Conservation (phyloP, 2,329 filamentous ascomycete genomes). For the Alternaria sp. region DNA sequence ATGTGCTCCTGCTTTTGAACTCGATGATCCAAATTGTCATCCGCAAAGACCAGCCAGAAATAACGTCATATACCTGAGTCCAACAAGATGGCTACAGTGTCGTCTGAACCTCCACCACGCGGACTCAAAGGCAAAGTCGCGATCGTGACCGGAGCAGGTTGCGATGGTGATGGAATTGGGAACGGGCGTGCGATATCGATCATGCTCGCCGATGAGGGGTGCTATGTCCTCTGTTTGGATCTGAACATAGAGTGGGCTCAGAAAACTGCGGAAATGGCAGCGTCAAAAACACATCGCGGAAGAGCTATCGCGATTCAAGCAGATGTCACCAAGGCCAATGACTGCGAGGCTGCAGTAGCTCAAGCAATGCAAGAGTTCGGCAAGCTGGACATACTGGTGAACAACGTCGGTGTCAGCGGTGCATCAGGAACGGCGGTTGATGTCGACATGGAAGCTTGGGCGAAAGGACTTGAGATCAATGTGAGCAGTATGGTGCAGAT, state of each 20-base stretch:
- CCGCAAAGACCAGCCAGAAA: neutral
- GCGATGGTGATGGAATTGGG: conserved; percentile 63
- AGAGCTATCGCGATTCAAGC: conserved; percentile 54
- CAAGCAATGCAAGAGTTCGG: conserved; percentile 58
- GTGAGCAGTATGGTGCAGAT: conserved; percentile 71
- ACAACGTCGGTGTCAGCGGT: conserved; percentile 68
- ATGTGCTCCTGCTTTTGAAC: neutral
- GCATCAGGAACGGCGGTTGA: conserved; percentile 65
- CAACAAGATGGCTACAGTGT: conserved; percentile 20
- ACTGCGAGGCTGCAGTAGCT: conserved; percentile 56
- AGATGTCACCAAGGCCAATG: conserved; percentile 61
- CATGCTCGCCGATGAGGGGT: conserved; percentile 65
- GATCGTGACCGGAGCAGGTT: conserved; percentile 67
- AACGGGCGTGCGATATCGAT: conserved; percentile 66
- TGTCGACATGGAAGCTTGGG: conserved; percentile 66
- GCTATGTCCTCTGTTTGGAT: conserved; percentile 65
- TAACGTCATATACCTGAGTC: neutral
- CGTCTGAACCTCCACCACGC: conserved; percentile 42
- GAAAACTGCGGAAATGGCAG: conserved; percentile 62
- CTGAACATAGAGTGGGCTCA: conserved; percentile 57
- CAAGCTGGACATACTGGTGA: conserved; percentile 67
- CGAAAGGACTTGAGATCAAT: conserved; percentile 64
- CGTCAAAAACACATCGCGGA: conserved; percentile 41
- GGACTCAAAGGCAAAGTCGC: conserved; percentile 55
- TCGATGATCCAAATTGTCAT: neutral